phyloP scores from a whole-genome alignment of 306 rosid genomes.

The Senna siamea region DNA sequence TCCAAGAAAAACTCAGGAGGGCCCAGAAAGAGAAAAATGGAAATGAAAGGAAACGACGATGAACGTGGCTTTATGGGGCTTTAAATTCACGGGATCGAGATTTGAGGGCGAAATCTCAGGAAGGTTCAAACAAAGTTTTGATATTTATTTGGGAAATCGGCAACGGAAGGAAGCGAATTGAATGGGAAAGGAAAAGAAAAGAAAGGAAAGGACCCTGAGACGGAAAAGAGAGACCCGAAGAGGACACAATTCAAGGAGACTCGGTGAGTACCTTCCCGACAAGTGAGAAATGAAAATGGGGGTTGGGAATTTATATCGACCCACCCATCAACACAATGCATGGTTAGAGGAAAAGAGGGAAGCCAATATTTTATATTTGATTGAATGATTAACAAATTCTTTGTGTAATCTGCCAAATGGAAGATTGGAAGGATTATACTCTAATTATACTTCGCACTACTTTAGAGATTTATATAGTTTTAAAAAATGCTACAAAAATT shows the following conservation, averaged over 20 bases:
- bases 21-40: conserved; percentile 2
- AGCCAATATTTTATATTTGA: conserved; percentile 8
- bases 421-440: background rate
- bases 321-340: background rate
- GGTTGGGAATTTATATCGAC: conserved; percentile 14
- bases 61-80: background rate
- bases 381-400: background rate
- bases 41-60: conserved; percentile 1
- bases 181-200: conserved; percentile 9
- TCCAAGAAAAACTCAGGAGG: conserved; percentile 11
- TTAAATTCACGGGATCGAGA: conserved; percentile 1
- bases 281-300: background rate
- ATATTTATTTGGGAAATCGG: conserved; percentile 8
- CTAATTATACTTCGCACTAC: too few species aligned
- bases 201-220: background rate
- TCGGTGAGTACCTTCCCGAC: background rate
- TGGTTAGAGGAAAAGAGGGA: conserved; percentile 12
- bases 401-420: conserved; percentile 21
- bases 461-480: too few species aligned
- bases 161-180: conserved; percentile 28
- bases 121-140: conserved; percentile 7
- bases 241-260: background rate
- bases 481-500: too few species aligned
- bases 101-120: conserved; percentile 29
- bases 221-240: conserved; percentile 1